Conservation (phyloP, 352 stramenopile species). For the Pythium brachiatum region DNA sequence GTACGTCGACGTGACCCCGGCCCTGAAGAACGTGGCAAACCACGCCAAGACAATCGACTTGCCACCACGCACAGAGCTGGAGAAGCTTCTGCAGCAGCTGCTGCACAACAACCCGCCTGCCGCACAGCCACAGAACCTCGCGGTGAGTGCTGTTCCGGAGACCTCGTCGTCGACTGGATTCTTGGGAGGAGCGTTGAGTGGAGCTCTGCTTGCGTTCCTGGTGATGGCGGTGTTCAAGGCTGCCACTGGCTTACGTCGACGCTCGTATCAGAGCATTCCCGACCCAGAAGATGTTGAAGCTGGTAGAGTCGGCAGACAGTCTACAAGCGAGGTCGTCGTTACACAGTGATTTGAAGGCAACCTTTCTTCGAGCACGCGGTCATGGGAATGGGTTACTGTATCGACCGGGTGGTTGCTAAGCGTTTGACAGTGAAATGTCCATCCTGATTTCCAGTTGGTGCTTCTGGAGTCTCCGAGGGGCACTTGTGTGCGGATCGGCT, state of each 20-base stretch:
- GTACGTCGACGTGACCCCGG: constrained; percentile 55
- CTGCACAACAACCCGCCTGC: constrained; percentile 8
- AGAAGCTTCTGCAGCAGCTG: constrained; percentile 32
- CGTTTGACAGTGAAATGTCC: no score
- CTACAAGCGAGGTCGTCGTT: no score
- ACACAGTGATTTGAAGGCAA: no score
- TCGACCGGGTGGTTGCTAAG: no score
- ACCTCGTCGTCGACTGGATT: constrained; percentile 6
- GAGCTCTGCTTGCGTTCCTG: constrained; percentile 7
- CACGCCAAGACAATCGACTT: constrained; percentile 52
- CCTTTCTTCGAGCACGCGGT: no score
- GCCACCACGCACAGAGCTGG: constrained; percentile 44
- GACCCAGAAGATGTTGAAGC: constrained; percentile 14
- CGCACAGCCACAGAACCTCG: background rate
- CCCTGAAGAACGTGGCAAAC: constrained; percentile 41
- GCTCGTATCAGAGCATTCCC: constrained; percentile 16
- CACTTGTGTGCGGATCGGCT: no score
- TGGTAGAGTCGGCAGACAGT: background rate
- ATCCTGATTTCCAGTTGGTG: no score
- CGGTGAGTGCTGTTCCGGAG: background rate
- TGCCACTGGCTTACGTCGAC: background rate
- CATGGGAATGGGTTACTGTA: no score
- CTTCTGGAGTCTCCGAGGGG: no score
- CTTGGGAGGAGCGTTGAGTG: constrained; percentile 16
- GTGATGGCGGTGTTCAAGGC: constrained; percentile 21